Percentiles rank a stretch among this genome's conserved stretches.
Conservation (phyloP, 2,329 filamentous ascomycete genomes). For the Cordyceps fumosorosea region DNA sequence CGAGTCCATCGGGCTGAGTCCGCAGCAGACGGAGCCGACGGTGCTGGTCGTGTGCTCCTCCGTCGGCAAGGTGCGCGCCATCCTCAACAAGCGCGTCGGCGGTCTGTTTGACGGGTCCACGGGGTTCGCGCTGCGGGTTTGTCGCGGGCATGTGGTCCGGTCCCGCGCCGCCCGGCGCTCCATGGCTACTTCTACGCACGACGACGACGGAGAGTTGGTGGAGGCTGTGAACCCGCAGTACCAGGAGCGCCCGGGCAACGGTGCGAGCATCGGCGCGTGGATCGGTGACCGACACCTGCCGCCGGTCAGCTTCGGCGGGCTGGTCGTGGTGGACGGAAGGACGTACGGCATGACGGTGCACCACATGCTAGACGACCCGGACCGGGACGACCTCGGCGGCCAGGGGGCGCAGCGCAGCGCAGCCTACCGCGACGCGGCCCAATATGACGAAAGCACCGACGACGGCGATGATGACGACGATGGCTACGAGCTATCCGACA, state of each 20-base stretch:
- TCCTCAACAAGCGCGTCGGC: constrained; percentile 62
- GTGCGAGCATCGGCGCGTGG: constrained; percentile 90
- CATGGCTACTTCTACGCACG: constrained; percentile 20
- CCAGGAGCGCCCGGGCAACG: constrained; percentile 72
- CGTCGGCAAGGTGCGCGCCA: constrained; percentile 63
- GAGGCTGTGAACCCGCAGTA: constrained; percentile 63
- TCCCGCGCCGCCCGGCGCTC: constrained; percentile 42
- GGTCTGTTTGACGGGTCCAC: constrained; percentile 56
- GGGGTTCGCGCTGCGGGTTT: constrained; percentile 63
- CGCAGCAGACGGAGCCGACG: constrained; percentile 60
- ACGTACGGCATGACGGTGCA: constrained; percentile 94
- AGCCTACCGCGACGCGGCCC: constrained; percentile 37
- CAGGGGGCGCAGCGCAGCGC: constrained; percentile 30
- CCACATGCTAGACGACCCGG: constrained; percentile 80
- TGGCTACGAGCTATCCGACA: constrained; percentile 56
- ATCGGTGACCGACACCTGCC: constrained; percentile 78
- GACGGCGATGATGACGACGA: constrained; percentile 46
- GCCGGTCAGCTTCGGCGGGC: constrained; percentile 83
- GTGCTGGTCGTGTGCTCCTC: constrained; percentile 73
- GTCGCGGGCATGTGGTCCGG: constrained; percentile 59
- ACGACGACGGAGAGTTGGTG: constrained; percentile 27
- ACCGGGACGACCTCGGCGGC: constrained; percentile 34
- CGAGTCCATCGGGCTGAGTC: constrained; percentile 64
- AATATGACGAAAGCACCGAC: constrained; percentile 35
- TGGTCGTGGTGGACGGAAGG: constrained; percentile 77